These are phyloP conservation scores for Biscogniauxia mediterranea DNA, from an alignment of 2,329 filamentous ascomycete genomes.

Conservation along the genomic window DNA sequence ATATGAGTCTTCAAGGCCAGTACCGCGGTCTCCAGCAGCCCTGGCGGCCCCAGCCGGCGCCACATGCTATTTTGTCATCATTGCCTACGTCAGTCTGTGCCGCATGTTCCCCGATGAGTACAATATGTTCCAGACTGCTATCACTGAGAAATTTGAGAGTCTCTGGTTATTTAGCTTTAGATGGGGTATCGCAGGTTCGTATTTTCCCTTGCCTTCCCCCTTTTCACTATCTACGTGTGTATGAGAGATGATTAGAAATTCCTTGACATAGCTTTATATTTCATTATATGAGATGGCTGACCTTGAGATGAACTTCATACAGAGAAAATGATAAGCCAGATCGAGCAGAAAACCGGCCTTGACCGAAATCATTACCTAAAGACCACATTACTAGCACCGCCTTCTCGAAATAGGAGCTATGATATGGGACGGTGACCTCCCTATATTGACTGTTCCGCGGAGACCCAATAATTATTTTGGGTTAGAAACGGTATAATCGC, in stretches of 20 bases:
- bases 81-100: conserved; percentile 25
- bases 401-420: conserved; percentile 10
- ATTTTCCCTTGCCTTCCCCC: conserved; percentile 4
- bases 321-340: conserved; percentile 34
- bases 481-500: no score
- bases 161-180: conserved; percentile 32
- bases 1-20: conserved; percentile 9
- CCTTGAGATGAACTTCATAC: neutral
- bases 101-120: conserved; percentile 32
- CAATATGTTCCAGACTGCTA: conserved; percentile 26
- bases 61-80: conserved; percentile 33
- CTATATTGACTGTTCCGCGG: no score
- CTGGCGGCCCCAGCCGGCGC: conserved; percentile 32
- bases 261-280: neutral
- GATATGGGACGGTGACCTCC: conserved; percentile 11
- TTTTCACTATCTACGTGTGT: neutral
- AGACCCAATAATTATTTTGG: no score
- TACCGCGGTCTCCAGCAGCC: conserved; percentile 25
- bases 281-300: neutral
- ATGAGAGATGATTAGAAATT: no score
- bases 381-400: conserved; percentile 14
- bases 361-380: conserved; percentile 29
- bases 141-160: conserved; percentile 35
- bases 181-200: conserved; percentile 35
- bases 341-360: conserved; percentile 28